Evolutionary conservation across 495 filamentous ascomycete species (phyloP), one percentile per base, ranked within the genome.

Genomic region (Tuber brumale): DNA sequence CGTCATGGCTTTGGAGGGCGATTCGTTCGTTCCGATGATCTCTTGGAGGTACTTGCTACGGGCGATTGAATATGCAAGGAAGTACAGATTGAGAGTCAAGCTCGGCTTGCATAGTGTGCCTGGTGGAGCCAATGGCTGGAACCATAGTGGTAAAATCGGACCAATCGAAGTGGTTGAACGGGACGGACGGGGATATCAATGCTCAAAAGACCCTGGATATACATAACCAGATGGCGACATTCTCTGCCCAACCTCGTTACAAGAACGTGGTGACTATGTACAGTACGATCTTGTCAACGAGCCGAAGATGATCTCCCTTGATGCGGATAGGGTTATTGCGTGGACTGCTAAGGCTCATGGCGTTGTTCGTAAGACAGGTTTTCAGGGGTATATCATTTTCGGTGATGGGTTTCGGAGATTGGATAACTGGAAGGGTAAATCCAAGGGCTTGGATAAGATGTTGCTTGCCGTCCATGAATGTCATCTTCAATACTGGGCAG

Each of bases 401-500:
- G 93, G 93, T 16, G 93, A 97, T 82, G 93, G 93, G 7, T 97
- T 97, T 83, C 85, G 93, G 75, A 93, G 93, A 7, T 86, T 97
- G 16, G 84, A 83, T 69, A 93, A 94, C 77, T 97, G 93, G 93
- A 88, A 94, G 80, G 90, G 89, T 41, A 84, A 88, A 79, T 87
- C 94, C 66, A 85, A 88, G 77, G 86, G 86, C 1, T 83, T 87
- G 72, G 82, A 85, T 73, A 86, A 85, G 73, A 85, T 95, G 80
- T 86, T 97, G n/a, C 88, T 99, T 12, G 96, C 98, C 85, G 94
- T 92, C 69, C 96, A 99, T 85, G 94, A 96, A 97, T 82, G 90
- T 92, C 72, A 96, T 94, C 77, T 97, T 96, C 86, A 95, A 96
- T 84, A 87, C 86, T 19, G 88, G 87, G 70, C 90, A 93, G 84